Percentiles rank a stretch among this genome's conserved stretches.
Evolutionary conservation across 768 basidiomycete species (phyloP).

Genomic region (Hericium coralloides): DNA sequence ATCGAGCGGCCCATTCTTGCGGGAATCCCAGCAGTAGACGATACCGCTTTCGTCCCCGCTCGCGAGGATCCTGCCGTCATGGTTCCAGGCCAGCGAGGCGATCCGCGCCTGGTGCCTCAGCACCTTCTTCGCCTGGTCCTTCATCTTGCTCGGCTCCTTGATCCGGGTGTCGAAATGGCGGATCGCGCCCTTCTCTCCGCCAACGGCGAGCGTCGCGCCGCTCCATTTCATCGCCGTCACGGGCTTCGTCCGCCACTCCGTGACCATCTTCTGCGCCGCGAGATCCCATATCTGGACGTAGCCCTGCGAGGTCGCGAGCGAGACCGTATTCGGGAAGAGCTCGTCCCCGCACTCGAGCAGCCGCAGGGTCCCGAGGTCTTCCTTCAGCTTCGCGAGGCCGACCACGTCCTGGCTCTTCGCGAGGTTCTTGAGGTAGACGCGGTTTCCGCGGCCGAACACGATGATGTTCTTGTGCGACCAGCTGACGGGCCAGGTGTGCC

Average conservation of each 20-base stretch:
- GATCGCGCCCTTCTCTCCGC: conserved; percentile 60
- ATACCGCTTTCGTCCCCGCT: conserved; percentile 71
- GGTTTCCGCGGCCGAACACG: conserved; percentile 44
- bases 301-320: conserved; percentile 54
- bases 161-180: conserved; percentile 67
- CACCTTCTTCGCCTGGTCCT: conserved; percentile 56
- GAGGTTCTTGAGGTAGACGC: conserved; percentile 45
- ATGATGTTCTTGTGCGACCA: conserved; percentile 37
- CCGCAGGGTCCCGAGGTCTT: conserved; percentile 35
- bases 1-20: conserved; percentile 37
- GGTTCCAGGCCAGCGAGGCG: conserved; percentile 57
- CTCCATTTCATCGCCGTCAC: conserved; percentile 62
- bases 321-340: conserved; percentile 35
- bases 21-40: conserved; percentile 70
- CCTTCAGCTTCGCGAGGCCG: conserved; percentile 42
- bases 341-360: conserved; percentile 30
- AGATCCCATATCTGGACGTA: conserved; percentile 69
- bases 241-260: conserved; percentile 49
- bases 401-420: conserved; percentile 28
- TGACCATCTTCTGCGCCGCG: conserved; percentile 42
- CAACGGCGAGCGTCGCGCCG: conserved; percentile 54
- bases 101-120: conserved; percentile 62
- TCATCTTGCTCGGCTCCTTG: conserved; percentile 31
- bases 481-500: conserved; percentile 21
- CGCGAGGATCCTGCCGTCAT: conserved; percentile 57